A percentile compares a stretch with the other conserved stretches of the same genome.
Evolutionary conservation across 352 stramenopile genomes (phyloP).

Genomic region (Blastocystis sp.): DNA sequence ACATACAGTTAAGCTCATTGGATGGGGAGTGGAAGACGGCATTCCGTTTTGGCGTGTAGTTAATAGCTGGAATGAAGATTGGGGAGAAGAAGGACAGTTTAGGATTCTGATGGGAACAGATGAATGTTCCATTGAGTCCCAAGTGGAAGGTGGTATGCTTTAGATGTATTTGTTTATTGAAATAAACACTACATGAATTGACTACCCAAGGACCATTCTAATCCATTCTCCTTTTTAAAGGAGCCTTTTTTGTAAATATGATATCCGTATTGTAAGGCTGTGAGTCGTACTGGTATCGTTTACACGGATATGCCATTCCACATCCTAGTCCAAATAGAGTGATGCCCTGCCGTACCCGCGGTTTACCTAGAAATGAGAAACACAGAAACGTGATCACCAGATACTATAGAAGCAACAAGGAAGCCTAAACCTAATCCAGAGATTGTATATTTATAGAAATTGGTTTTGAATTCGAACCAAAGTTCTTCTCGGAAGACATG

Average conservation of each 20-base stretch:
- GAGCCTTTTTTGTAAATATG: neutral
- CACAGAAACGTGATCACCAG: neutral
- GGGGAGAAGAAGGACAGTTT: conserved; percentile 74
- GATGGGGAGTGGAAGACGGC: conserved; percentile 71
- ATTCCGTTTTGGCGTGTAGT: conserved; percentile 70
- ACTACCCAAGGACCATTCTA: neutral
- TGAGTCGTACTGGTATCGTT: neutral
- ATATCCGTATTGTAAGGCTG: neutral
- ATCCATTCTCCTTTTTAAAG: neutral
- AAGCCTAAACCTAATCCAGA: neutral
- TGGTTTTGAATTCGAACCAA: neutral
- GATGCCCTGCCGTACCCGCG: neutral
- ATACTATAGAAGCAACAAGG: neutral
- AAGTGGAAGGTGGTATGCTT: conserved; percentile 67
- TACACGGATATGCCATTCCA: conserved; percentile 8
- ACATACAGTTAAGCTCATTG: conserved; percentile 72
- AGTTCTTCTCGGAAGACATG: neutral
- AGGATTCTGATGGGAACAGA: conserved; percentile 72
- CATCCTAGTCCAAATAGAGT: conserved; percentile 1
- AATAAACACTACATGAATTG: neutral
- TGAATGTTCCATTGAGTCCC: conserved; percentile 70
- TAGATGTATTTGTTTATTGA: neutral
- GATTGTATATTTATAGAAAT: neutral
- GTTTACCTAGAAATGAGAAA: neutral
- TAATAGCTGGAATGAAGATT: conserved; percentile 72